Evolutionary conservation across 2,329 filamentous ascomycete genomes (phyloP).

Genomic region (Talaromyces atroroseus): DNA sequence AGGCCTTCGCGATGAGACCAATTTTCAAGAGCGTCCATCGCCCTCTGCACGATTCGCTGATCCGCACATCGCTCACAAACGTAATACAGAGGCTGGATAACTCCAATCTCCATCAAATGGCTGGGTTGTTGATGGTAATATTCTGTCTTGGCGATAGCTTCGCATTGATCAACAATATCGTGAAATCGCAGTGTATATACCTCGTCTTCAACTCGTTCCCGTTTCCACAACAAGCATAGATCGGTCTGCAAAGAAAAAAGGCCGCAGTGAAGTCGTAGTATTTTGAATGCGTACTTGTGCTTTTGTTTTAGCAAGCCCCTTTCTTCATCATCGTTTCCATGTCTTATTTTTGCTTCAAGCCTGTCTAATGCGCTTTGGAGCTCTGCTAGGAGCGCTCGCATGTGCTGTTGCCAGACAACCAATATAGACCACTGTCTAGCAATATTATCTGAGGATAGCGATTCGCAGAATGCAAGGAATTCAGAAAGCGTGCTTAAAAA

Average conservation of each 20-base stretch:
- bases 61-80: neutral
- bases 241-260: neutral
- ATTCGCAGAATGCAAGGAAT: neutral
- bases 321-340: neutral
- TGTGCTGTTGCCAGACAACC: neutral
- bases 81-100: neutral
- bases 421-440: neutral
- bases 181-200: neutral
- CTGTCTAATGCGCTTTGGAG: neutral
- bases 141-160: neutral
- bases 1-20: neutral
- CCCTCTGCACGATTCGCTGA: neutral
- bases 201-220: neutral
- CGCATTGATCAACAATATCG: neutral
- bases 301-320: neutral
- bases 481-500: neutral
- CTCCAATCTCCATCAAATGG: neutral
- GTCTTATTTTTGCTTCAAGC: neutral
- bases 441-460: neutral
- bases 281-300: neutral
- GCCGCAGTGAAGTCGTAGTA: neutral
- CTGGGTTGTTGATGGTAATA: neutral
- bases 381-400: neutral
- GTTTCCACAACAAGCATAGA: neutral
- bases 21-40: neutral